Base-by-base conservation (phyloP, 108 stramenopile species). In the Hondaea fermentalgiana region DNA sequence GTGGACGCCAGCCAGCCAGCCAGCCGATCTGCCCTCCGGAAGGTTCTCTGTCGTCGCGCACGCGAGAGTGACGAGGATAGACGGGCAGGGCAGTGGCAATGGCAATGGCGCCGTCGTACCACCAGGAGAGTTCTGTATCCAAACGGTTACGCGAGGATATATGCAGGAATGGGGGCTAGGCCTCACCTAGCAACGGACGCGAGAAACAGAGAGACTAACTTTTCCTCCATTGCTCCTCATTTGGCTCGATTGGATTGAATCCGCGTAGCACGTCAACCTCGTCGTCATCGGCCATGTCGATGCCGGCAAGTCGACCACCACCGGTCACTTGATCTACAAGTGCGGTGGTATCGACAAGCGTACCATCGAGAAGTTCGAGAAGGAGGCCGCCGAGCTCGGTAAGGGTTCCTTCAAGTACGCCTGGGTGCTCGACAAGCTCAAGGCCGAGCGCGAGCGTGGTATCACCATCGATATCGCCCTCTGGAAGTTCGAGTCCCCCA, bases 361-460 rank as follows among this genome's bases (percentile, higher is more conserved):
- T 87, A 96, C 96, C 45, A 97, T 98, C 89, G 98, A 97, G 92
- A 96, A 97, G 95, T 97, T 93, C 91, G 97, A 98, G 94, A 96
- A 96, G 92, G 97, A 98, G 94, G 96, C 97, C 55, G 95, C 93
- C 83, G 96, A 97, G 92, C 91, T 96, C 29, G 98, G 97, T 57
- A 97, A 97, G 93, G 93, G 93, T 43, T 96, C 96, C 25, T 98
- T 96, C 95, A 97, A 97, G 92, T 96, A 96, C 89, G 97, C 97
- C 42, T 99, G 97, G 97, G 94, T 99, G 60, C 93, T 98, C 60
- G 98, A 99, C 94, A 96, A 96, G 88, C 94, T 97, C 90, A 97
- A 96, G 93, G 96, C 97, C 72, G 97, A 98, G 92, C 97, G 98
- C 53, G 97, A 97, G 92, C 96, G 96, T 69, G 97, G 96, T 29